These are phyloP conservation scores for Podila verticillata DNA, from an alignment of 192 early-diverging fungal species.

Conservation along the genomic window DNA sequence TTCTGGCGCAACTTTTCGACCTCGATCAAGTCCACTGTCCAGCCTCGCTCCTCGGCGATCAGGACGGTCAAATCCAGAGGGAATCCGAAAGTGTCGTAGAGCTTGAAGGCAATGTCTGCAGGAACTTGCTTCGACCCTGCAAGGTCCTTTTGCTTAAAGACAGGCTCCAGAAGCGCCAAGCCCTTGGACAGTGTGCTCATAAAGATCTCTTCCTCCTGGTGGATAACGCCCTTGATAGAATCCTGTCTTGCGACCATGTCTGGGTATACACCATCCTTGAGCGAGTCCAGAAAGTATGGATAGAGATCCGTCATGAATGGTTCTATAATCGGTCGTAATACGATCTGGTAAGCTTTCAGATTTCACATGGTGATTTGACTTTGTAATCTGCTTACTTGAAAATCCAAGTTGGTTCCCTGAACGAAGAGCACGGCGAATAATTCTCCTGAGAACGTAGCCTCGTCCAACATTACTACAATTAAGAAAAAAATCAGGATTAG, in stretches of 20 bases:
- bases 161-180: conserved; percentile 53
- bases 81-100: conserved; percentile 70
- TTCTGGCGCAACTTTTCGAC: conserved; percentile 56
- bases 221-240: conserved; percentile 53
- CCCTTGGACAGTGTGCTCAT: conserved; percentile 60
- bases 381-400: conserved; percentile 30
- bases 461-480: conserved; percentile 55
- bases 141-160: conserved; percentile 53
- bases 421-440: conserved; percentile 65
- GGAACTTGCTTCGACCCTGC: conserved; percentile 48
- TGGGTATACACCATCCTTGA: conserved; percentile 53
- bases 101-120: conserved; percentile 58
- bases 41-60: conserved; percentile 66
- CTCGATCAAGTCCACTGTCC: conserved; percentile 60
- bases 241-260: conserved; percentile 52
- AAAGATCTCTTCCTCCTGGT: conserved; percentile 60
- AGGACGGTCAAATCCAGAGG: conserved; percentile 63
- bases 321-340: conserved; percentile 13
- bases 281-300: conserved; percentile 54
- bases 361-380: too few relatives aligned
- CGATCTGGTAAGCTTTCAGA: too few relatives aligned
- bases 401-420: conserved; percentile 67
- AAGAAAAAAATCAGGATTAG: not conserved
- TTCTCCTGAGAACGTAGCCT: conserved; percentile 68
- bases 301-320: conserved; percentile 62